Evolutionary conservation across 257 asterid species (phyloP).

Genomic region (Osmanthus fragrans): DNA sequence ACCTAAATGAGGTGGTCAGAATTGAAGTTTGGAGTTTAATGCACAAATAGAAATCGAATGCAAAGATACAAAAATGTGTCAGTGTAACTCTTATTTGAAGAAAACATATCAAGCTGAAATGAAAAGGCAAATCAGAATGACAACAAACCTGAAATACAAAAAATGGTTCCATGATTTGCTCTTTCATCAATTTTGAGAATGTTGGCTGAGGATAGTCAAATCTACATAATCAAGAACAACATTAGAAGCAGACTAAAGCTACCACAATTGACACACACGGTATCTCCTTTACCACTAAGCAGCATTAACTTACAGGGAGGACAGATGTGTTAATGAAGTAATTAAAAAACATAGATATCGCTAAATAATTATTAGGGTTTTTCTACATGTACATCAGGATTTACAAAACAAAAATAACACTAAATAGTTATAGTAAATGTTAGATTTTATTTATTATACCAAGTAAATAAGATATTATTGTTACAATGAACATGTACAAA

Average conservation of each 20-base stretch:
- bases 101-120: constrained; percentile 9
- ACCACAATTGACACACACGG: neutral
- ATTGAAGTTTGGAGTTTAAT: constrained; percentile 14
- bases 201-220: constrained; percentile 99
- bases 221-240: constrained; percentile 44
- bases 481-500: neutral
- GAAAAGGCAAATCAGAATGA: constrained; percentile 19
- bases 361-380: neutral
- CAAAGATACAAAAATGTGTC: neutral
- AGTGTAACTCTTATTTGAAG: neutral
- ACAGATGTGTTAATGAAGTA: neutral
- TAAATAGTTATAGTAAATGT: neutral
- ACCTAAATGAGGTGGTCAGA: constrained; percentile 56
- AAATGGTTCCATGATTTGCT: constrained; percentile 92
- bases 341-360: neutral
- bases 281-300: constrained; percentile 17
- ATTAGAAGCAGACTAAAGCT: constrained; percentile 30
- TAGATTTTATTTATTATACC: neutral
- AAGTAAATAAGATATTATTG: neutral
- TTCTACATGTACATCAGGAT: no score
- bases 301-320: constrained; percentile 11
- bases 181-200: constrained; percentile 91
- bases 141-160: constrained; percentile 89
- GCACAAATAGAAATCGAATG: neutral
- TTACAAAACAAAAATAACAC: neutral